Percentiles rank a stretch among this genome's conserved stretches.
phyloP scores from a whole-genome alignment of 192 early-diverging fungal species.

The Thamnidium elegans region DNA sequence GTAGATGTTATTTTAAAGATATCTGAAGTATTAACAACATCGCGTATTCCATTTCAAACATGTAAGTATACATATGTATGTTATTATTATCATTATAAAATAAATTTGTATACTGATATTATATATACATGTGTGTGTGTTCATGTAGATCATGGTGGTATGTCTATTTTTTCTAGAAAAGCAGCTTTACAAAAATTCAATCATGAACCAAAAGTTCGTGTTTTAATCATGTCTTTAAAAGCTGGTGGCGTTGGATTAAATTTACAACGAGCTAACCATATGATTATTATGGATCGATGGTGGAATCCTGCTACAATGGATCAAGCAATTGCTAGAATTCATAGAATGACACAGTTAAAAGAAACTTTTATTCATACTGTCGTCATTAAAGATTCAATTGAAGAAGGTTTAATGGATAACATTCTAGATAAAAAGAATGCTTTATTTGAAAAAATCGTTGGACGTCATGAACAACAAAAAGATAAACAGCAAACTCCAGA shows the following conservation, averaged over 20 bases:
- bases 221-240: constrained; percentile 21
- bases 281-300: constrained; percentile 32
- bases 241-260: constrained; percentile 31
- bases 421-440: constrained; percentile 22
- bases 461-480: no score
- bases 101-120: no score
- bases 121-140: background rate
- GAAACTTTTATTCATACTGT: constrained; percentile 26
- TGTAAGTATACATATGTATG: constrained; percentile 8
- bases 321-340: constrained; percentile 27
- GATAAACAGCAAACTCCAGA: no score
- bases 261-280: constrained; percentile 29
- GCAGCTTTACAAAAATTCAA: constrained; percentile 70
- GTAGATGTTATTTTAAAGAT: constrained; percentile 17
- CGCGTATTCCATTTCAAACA: background rate
- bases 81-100: no score
- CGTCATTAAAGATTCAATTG: constrained; percentile 28
- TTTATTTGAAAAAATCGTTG: no score
- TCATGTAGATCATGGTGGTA: constrained; percentile 18
- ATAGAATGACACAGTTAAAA: constrained; percentile 30
- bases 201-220: constrained; percentile 37
- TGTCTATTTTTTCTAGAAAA: constrained; percentile 57
- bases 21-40: background rate
- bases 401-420: constrained; percentile 23
- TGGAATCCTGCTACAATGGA: constrained; percentile 31